Evolutionary conservation across 371 early-diverging fungal genomes (phyloP).

Genomic region (Mucor racemosus): DNA sequence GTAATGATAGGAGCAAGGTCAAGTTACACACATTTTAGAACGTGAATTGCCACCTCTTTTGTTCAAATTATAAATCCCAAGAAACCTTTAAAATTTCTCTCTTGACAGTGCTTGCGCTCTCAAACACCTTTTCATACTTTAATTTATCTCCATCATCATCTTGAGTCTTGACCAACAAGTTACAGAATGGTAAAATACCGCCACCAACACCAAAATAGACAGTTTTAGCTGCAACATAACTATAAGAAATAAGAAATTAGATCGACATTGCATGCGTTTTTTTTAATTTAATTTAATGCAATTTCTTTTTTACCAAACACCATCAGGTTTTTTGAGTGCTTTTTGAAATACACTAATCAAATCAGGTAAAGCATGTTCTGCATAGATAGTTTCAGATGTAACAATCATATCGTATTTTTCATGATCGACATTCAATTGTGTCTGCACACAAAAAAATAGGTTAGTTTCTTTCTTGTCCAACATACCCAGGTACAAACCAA

Average conservation of each 20-base stretch:
- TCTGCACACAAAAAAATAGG: slow-evolving; percentile 7
- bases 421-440: slow-evolving; percentile 36
- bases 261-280: neutral
- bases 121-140: slow-evolving; percentile 64
- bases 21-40: neutral
- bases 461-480: neutral
- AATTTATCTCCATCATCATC: slow-evolving; percentile 64
- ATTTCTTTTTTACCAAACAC: slow-evolving; percentile 67
- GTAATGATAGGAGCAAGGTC: neutral
- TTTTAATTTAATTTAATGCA: neutral
- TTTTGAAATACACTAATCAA: slow-evolving; percentile 71
- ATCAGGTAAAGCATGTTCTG: slow-evolving; percentile 63
- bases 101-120: slow-evolving; percentile 69
- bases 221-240: slow-evolving; percentile 90
- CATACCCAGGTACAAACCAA: neutral
- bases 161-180: slow-evolving; percentile 39
- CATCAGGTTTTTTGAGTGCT: slow-evolving; percentile 62
- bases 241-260: slow-evolving; percentile 21
- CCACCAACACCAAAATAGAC: slow-evolving; percentile 93
- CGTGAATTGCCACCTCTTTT: slow-evolving; percentile 17
- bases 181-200: slow-evolving; percentile 73
- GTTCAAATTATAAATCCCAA: slow-evolving; percentile 45
- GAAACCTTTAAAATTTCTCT: slow-evolving; percentile 81
- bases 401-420: slow-evolving; percentile 84
- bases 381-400: slow-evolving; percentile 95